These are phyloP conservation scores for Aschersonia sp. DNA, from an alignment of 2,329 filamentous ascomycete species.

Conservation along the genomic window DNA sequence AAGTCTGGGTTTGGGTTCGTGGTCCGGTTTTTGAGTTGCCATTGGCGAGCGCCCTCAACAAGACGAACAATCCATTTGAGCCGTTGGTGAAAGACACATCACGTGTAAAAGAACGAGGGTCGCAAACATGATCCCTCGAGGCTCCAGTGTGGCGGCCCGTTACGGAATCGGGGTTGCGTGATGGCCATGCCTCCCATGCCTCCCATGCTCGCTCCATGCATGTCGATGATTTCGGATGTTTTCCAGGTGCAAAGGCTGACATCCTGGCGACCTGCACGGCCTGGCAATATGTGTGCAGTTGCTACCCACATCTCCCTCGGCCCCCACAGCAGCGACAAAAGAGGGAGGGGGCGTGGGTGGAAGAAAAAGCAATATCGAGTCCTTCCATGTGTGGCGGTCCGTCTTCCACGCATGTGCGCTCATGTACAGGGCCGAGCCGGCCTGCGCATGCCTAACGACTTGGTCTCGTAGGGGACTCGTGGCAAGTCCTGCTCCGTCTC, in stretches of 20 bases:
- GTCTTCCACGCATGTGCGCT: conserved; percentile 9
- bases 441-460: not conserved
- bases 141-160: not conserved
- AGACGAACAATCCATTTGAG: not conserved
- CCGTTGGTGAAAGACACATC: not conserved
- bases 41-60: no score
- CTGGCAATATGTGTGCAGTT: not conserved
- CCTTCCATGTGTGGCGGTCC: conserved; percentile 10
- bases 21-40: no score
- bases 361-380: conserved; percentile 5
- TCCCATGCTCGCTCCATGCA: not conserved
- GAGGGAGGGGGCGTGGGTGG: not conserved
- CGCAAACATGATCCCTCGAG: no score
- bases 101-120: no score
- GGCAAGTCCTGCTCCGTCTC: not conserved
- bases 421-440: conserved; percentile 7
- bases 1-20: no score
- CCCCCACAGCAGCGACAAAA: not conserved
- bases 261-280: no score
- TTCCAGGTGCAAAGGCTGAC: not conserved
- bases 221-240: not conserved
- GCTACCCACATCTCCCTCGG: not conserved
- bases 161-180: not conserved
- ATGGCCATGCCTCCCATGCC: not conserved
- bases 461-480: no score